These are phyloP conservation scores for Naganishia onofrii DNA, from an alignment of 768 basidiomycete species.

Conservation along the genomic window DNA sequence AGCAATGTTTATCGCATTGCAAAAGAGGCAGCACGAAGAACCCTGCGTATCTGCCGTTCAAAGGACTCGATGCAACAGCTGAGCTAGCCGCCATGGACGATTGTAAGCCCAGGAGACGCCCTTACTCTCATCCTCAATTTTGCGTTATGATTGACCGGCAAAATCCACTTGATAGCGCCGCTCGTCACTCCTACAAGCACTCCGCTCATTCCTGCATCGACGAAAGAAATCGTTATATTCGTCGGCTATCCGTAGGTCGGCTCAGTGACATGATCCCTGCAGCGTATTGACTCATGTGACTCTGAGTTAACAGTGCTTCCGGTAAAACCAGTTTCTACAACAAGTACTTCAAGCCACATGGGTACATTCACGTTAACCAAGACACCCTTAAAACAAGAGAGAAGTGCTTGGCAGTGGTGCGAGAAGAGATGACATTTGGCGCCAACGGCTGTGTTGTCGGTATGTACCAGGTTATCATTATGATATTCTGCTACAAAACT, in stretches of 20 bases:
- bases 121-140: conserved; percentile 12
- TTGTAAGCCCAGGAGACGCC: background rate
- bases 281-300: background rate
- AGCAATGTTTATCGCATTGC: background rate
- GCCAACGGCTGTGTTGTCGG: conserved; percentile 17
- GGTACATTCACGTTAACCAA: conserved; percentile 83
- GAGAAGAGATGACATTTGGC: conserved; percentile 15
- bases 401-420: conserved; percentile 58
- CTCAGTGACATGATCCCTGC: too few relatives aligned
- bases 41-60: conserved; percentile 52
- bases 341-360: conserved; percentile 64
- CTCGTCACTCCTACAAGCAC: conserved; percentile 56
- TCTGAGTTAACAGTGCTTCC: conserved; percentile 49
- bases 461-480: background rate
- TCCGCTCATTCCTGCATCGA: conserved; percentile 49
- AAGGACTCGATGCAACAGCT: conserved; percentile 61
- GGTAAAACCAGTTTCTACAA: conserved; percentile 83
- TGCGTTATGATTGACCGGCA: too few relatives aligned
- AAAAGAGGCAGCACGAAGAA: conserved; percentile 3
- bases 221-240: conserved; percentile 60
- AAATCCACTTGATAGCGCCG: conserved; percentile 43
- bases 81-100: conserved; percentile 8
- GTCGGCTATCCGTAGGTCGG: conserved; percentile 59
- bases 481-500: background rate
- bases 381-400: conserved; percentile 71